Evolutionary conservation across 345 rosid species (phyloP), one percentile per base, ranked within the genome.

Genomic region (Tarenaya hassleriana): DNA sequence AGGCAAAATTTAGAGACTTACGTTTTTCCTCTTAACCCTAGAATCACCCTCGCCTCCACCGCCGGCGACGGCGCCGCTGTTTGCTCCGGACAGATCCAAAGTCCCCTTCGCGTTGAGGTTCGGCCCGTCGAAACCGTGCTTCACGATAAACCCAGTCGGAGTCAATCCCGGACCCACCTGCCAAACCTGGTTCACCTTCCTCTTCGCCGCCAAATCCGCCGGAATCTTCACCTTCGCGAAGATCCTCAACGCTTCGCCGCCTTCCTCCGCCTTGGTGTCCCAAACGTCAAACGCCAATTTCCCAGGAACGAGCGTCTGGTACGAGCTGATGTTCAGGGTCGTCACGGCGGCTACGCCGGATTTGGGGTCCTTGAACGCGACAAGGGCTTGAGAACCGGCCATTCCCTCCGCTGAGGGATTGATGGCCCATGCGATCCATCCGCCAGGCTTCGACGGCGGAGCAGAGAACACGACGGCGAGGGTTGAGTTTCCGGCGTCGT

Each of bases 341-440:
- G n/a, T n/a, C n/a, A n/a, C n/a, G 29, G 75, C 78, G 7, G 66
- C 73, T 9, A 64, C 53, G 12, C 63, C 73, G 24, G 67, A 72
- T 8, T 8, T 12, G 4, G 80, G 54, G 27, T 59, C 72, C 38
- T 29, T 71, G 49, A 68, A 64, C 4, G 84, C 95, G 7, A 79
- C 70, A 10, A 89, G 64, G n/a, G 83, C 64, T 64, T 86, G 94
- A 5, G 80, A 53, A 8, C 95, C 97, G 3, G 3, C 56, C 97
- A 83, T 89, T 20, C 95, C 95, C 5, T 74, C 65, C 7, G 47
- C 61, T 8, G 50, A 75, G 4, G 85, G 95, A 45, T 89, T 86
- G 33, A 89, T 75, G 0, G 80, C 95, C 95, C 94, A 89, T 0
- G 81, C 73, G 35, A 79, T 56, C 97, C 97, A 89, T 11, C 84